Conservation (phyloP, 2,329 filamentous ascomycete genomes). For the Lasiodiplodia gonubiensis region DNA sequence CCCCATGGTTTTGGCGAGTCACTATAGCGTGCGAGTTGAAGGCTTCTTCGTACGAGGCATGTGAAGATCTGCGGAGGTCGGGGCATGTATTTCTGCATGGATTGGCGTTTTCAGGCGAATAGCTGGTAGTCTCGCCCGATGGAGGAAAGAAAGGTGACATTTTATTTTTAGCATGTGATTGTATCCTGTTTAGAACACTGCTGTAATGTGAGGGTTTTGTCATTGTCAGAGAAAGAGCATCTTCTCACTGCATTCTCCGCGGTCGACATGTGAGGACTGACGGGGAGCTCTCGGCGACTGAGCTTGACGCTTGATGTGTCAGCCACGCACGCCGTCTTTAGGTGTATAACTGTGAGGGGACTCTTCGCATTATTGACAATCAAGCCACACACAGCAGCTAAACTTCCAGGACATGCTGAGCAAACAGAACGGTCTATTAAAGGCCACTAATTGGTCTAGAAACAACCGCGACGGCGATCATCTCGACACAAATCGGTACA, state of each 20-base stretch:
- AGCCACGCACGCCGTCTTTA: too few species aligned
- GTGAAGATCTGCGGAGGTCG: neutral
- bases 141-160: slow-evolving; percentile 1
- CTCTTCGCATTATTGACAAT: too few species aligned
- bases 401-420: too few species aligned
- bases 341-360: too few species aligned
- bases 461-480: neutral
- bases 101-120: slow-evolving; percentile 4
- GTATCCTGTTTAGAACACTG: neutral
- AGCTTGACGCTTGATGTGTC: neutral
- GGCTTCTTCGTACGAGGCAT: neutral
- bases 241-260: neutral
- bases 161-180: slow-evolving; percentile 14
- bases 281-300: neutral
- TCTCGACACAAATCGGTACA: neutral
- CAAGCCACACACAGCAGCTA: too few species aligned
- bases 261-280: neutral
- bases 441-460: too few species aligned
- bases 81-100: slow-evolving; percentile 9
- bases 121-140: neutral
- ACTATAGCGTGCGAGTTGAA: neutral
- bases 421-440: too few species aligned
- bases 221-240: neutral
- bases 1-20: neutral
- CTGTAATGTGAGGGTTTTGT: neutral